phyloP scores from a whole-genome alignment of 2,329 filamentous ascomycete genomes.

The Ilyonectria mors-panacis region DNA sequence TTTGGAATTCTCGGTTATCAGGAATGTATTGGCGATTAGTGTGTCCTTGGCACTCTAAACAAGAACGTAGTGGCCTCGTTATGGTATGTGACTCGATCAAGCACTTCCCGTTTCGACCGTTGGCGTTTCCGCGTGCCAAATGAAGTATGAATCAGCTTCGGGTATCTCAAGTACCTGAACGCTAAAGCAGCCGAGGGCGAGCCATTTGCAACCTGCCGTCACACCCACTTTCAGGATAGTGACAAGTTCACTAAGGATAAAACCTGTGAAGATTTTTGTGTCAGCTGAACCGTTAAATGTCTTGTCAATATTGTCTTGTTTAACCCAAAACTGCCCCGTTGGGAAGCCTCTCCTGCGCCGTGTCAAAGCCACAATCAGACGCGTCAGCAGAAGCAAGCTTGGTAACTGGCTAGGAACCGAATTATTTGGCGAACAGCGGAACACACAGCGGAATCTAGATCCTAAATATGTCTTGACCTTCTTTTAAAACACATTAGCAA shows the following conservation, averaged over 20 bases:
- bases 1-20: neutral
- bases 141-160: neutral
- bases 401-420: neutral
- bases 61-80: neutral
- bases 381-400: neutral
- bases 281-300: slow-evolving; percentile 5
- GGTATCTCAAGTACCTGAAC: neutral
- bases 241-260: neutral
- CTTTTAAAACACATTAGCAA: slow-evolving; percentile 37
- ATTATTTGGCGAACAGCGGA: neutral
- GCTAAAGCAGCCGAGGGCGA: neutral
- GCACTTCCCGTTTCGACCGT: neutral
- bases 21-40: neutral
- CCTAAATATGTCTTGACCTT: slow-evolving; percentile 1
- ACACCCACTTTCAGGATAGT: neutral
- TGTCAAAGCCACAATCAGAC: slow-evolving; percentile 14
- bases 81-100: neutral
- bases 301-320: neutral
- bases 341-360: neutral
- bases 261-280: neutral
- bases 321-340: neutral
- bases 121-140: neutral
- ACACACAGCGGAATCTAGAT: slow-evolving; percentile 20
- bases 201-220: neutral
- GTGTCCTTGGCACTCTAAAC: neutral